Percentiles rank a stretch among this genome's conserved stretches.
Evolutionary conservation across 352 stramenopile species (phyloP).

Genomic region (Globisporangium yorkense): DNA sequence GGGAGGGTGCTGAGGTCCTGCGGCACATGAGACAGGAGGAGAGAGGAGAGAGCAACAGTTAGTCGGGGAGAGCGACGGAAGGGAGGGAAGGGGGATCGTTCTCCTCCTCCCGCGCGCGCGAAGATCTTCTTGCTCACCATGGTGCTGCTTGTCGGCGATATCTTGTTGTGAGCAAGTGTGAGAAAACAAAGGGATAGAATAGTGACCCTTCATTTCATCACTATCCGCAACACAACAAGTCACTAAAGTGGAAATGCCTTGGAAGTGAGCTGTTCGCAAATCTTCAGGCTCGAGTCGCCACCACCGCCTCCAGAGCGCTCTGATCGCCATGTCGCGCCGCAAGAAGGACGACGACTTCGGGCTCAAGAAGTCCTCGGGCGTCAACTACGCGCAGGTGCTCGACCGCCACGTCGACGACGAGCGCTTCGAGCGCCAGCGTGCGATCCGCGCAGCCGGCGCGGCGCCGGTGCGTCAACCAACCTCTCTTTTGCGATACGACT

Average conservation of each 20-base stretch:
- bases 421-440: conserved; percentile 72
- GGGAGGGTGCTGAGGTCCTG: conserved; percentile 71
- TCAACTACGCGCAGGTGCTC: conserved; percentile 78
- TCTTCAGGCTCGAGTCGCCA: not conserved
- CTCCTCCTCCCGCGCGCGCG: not conserved
- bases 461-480: conserved; percentile 22
- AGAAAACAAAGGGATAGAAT: not conserved
- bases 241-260: too few species aligned
- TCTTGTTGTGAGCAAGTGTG: not conserved
- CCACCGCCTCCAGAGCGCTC: not conserved
- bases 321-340: conserved; percentile 16
- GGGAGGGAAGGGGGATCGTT: too few species aligned
- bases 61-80: not conserved
- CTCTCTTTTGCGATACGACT: not conserved
- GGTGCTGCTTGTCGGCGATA: not conserved
- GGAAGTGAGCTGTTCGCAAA: too few species aligned
- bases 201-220: not conserved
- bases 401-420: conserved; percentile 83
- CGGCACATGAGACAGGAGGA: too few species aligned
- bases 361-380: conserved; percentile 70
- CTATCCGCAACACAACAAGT: not conserved
- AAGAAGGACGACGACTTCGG: conserved; percentile 47
- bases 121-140: not conserved
- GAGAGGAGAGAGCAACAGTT: not conserved
- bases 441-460: conserved; percentile 29